A percentile compares a stretch with the other conserved stretches of the same genome.
Conservation (phyloP, 2,329 filamentous ascomycete genomes). For the Hypoxylon sp. region DNA sequence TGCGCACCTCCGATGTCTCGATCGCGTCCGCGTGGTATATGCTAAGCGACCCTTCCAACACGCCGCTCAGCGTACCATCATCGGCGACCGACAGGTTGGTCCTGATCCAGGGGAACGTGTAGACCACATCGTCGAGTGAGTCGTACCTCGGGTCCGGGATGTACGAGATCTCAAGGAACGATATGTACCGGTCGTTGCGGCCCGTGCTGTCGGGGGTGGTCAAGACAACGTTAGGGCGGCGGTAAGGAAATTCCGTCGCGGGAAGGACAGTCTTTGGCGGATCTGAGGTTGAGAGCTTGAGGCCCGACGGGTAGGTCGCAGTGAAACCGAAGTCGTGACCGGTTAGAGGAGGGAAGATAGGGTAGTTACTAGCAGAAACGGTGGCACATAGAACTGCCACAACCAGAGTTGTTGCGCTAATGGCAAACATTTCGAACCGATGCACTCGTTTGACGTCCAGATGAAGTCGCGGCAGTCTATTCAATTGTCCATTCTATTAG, state of each 20-base stretch:
- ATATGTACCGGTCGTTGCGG: constrained; percentile 17
- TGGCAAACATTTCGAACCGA: constrained; percentile 14
- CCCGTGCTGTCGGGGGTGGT: constrained; percentile 14
- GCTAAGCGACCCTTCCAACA: background rate
- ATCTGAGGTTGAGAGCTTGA: constrained; percentile 21
- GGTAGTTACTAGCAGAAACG: background rate
- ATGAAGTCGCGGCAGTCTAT: background rate
- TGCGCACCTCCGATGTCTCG: constrained; percentile 24
- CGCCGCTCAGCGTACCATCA: constrained; percentile 31
- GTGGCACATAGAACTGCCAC: constrained; percentile 8
- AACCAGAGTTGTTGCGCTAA: background rate
- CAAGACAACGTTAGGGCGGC: constrained; percentile 7
- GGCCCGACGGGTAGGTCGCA: constrained; percentile 26
- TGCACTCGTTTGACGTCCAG: background rate
- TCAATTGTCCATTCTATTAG: background rate
- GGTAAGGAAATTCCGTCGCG: constrained; percentile 3
- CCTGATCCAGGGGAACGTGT: constrained; percentile 36
- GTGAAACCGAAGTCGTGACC: constrained; percentile 38
- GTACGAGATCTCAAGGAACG: constrained; percentile 32
- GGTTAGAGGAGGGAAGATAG: background rate
- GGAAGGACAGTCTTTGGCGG: constrained; percentile 12
- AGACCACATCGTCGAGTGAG: constrained; percentile 23
- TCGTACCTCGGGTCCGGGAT: constrained; percentile 11
- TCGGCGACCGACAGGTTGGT: constrained; percentile 12
- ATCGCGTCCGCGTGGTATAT: constrained; percentile 5